A percentile compares a stretch with the other conserved stretches of the same genome.
Conservation (phyloP, 2,329 filamentous ascomycete species). For the Pyrenochaeta sp. region DNA sequence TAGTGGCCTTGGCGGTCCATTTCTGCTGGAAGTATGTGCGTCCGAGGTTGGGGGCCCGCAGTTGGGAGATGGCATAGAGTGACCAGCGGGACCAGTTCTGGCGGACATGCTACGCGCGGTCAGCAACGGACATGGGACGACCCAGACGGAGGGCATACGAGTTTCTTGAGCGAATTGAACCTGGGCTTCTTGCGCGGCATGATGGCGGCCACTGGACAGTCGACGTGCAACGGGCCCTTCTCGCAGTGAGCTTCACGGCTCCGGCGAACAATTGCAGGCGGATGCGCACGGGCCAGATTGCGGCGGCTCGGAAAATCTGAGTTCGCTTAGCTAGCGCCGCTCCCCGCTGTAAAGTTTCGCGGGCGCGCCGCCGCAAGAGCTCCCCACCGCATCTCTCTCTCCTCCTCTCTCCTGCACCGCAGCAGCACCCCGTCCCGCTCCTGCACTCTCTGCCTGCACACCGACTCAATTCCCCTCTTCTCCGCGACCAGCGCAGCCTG, state of each 20-base stretch:
- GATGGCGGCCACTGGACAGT: slow-evolving; percentile 21
- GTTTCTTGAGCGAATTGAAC: slow-evolving; percentile 71
- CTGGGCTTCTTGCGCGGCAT: slow-evolving; percentile 58
- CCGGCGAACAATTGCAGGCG: background rate
- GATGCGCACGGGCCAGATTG: too few species aligned
- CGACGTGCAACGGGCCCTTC: background rate
- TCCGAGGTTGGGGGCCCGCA: slow-evolving; percentile 52
- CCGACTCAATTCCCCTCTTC: too few species aligned
- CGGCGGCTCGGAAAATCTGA: too few species aligned
- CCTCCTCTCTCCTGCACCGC: too few species aligned
- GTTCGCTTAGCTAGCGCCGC: too few species aligned
- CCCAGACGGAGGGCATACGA: slow-evolving; percentile 59
- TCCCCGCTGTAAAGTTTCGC: too few species aligned
- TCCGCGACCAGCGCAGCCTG: too few species aligned
- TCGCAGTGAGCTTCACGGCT: too few species aligned
- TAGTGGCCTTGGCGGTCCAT: slow-evolving; percentile 86
- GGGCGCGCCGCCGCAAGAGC: too few species aligned
- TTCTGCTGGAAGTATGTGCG: slow-evolving; percentile 96
- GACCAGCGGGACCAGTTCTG: slow-evolving; percentile 99
- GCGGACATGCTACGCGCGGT: slow-evolving; percentile 75
- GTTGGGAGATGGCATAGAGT: slow-evolving; percentile 81
- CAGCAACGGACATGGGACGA: slow-evolving; percentile 5
- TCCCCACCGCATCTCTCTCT: too few species aligned
- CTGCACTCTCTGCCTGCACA: too few species aligned
- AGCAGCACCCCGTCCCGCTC: too few species aligned